Evolutionary conservation across 140 eudicot genomes (phyloP).

Genomic region (Eryngium alpinum): DNA sequence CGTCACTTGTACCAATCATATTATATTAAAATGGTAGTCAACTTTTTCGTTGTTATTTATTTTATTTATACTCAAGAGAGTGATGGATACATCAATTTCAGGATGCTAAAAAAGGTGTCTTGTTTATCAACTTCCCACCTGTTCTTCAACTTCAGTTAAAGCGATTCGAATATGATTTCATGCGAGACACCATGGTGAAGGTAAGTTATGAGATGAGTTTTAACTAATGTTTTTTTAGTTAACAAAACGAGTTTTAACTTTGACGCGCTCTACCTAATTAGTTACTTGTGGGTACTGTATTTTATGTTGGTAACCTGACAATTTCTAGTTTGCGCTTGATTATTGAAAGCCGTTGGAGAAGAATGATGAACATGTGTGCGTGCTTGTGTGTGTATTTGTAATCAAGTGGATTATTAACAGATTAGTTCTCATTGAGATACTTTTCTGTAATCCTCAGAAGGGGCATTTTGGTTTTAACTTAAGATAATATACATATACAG

Average conservation of each 20-base stretch:
- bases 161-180: conserved; percentile 88
- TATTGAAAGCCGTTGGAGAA: neutral
- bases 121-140: conserved; percentile 89
- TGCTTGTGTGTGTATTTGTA: no score
- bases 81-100: conserved; percentile 19
- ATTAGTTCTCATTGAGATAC: neutral
- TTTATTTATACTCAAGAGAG: no score
- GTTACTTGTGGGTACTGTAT: no score
- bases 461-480: no score
- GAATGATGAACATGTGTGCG: neutral
- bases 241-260: no score
- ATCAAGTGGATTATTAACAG: neutral
- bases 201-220: conserved; percentile 25
- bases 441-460: neutral
- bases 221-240: neutral
- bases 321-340: neutral
- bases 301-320: no score
- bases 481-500: no score
- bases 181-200: conserved; percentile 90
- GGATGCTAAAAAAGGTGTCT: conserved; percentile 94
- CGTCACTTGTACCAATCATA: no score
- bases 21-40: no score
- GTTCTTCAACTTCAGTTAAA: conserved; percentile 93
- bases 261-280: no score
- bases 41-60: no score